Conservation (phyloP, 441 rosid species). For the Biscutella laevigata region DNA sequence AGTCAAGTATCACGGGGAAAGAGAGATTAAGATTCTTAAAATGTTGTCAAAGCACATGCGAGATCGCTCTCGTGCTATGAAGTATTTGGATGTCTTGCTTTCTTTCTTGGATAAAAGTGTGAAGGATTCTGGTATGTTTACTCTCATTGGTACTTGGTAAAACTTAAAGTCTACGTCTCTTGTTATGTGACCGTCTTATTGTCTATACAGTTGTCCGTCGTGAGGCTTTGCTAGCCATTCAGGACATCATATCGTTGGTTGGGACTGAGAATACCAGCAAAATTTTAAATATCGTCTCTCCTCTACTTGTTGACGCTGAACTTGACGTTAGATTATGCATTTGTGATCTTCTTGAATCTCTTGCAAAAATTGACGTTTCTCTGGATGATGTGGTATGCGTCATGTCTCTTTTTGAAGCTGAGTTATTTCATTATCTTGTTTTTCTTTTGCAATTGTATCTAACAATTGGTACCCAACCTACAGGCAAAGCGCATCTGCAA, state of each 20-base stretch:
- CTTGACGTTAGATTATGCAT: slow-evolving; percentile 53
- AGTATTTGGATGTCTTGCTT: slow-evolving; percentile 67
- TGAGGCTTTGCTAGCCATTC: slow-evolving; percentile 57
- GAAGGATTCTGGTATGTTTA: slow-evolving; percentile 54
- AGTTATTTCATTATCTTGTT: slow-evolving; percentile 8
- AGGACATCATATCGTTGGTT: slow-evolving; percentile 41
- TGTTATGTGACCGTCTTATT: slow-evolving; percentile 18
- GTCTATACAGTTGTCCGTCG: slow-evolving; percentile 45
- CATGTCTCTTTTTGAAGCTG: slow-evolving; percentile 7
- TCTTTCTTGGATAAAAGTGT: slow-evolving; percentile 47
- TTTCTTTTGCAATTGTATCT: slow-evolving; percentile 2
- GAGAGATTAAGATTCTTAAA: slow-evolving; percentile 56
- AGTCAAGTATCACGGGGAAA: slow-evolving; percentile 55
- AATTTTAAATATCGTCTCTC: slow-evolving; percentile 49
- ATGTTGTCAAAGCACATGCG: slow-evolving; percentile 51
- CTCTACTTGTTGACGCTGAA: slow-evolving; percentile 63
- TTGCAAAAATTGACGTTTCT: slow-evolving; percentile 64
- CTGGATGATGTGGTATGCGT: slow-evolving; percentile 48
- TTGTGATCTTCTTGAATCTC: slow-evolving; percentile 64
- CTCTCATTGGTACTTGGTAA: slow-evolving; percentile 7
- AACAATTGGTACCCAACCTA: slow-evolving; percentile 24
- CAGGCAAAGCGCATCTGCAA: slow-evolving; percentile 64
- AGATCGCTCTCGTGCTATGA: slow-evolving; percentile 40
- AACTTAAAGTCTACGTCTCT: not conserved
- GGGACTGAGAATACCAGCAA: slow-evolving; percentile 40